Percentiles rank a stretch among this genome's conserved stretches.
Conservation (phyloP, 2,329 filamentous ascomycete species). For the Verticillium isaacii region DNA sequence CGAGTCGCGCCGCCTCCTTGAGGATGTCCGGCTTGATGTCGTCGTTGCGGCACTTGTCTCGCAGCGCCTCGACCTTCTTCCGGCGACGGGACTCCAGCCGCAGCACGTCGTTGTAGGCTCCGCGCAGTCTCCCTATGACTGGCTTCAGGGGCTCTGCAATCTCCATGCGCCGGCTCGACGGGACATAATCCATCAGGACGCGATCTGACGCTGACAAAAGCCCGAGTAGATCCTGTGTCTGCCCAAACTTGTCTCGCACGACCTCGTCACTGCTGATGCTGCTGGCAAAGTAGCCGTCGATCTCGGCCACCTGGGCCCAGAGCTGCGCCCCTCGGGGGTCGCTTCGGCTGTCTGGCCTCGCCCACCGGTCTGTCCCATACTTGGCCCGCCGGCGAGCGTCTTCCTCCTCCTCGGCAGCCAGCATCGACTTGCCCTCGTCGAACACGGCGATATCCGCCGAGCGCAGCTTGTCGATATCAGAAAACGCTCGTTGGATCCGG, state of each 20-base stretch:
- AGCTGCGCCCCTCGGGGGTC: conserved; percentile 66
- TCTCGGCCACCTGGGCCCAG: conserved; percentile 70
- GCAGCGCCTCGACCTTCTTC: conserved; percentile 73
- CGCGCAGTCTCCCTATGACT: conserved; percentile 71
- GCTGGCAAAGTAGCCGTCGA: conserved; percentile 78
- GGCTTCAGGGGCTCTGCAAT: conserved; percentile 78
- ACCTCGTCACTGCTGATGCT: conserved; percentile 51
- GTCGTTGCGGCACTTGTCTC: conserved; percentile 76
- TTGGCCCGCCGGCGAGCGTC: conserved; percentile 71
- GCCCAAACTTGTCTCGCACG: conserved; percentile 73
- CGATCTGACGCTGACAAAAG: conserved; percentile 77
- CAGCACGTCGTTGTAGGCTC: conserved; percentile 77
- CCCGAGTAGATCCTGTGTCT: conserved; percentile 68
- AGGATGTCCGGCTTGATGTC: conserved; percentile 85
- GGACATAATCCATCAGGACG: conserved; percentile 82
- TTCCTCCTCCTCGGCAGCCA: conserved; percentile 77
- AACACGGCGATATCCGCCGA: conserved; percentile 72
- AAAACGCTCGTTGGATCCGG: conserved; percentile 71
- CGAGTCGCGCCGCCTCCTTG: conserved; percentile 75
- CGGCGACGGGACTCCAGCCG: conserved; percentile 76
- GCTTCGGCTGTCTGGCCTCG: conserved; percentile 60
- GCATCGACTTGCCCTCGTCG: conserved; percentile 73
- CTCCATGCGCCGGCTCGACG: conserved; percentile 72
- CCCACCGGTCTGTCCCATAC: conserved; percentile 86
- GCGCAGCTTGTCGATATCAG: conserved; percentile 88